These are phyloP conservation scores for Chiua virens DNA, from an alignment of 768 basidiomycete genomes.

Conservation along the genomic window DNA sequence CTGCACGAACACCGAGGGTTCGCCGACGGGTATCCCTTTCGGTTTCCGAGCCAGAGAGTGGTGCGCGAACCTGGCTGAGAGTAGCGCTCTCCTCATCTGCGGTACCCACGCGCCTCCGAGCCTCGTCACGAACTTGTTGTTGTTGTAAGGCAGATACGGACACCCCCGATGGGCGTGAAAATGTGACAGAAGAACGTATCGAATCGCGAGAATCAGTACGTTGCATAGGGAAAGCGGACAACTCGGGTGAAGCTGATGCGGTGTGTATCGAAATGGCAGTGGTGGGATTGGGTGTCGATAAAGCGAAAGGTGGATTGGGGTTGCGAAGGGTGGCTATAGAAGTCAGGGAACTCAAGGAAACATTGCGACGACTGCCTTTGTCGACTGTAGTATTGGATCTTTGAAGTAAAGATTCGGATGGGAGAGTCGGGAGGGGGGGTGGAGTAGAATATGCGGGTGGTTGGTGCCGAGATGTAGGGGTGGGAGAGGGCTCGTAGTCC, in stretches of 20 bases:
- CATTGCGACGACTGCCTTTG: conserved; percentile 36
- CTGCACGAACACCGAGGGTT: too few species aligned
- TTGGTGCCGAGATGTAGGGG: conserved; percentile 41
- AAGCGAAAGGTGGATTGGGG: conserved; percentile 42
- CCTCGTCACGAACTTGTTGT: conserved; percentile 43
- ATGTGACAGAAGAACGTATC: conserved; percentile 51
- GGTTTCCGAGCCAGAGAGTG: conserved; percentile 55
- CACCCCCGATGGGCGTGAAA: conserved; percentile 60
- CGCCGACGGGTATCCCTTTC: too few species aligned
- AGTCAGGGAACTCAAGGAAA: conserved; percentile 44
- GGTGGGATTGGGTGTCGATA: conserved; percentile 57
- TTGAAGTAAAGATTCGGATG: conserved; percentile 50
- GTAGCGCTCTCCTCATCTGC: conserved; percentile 24
- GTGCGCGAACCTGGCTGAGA: too few species aligned
- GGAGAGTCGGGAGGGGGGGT: conserved; percentile 56
- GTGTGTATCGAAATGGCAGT: conserved; percentile 69
- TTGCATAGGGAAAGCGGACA: conserved; percentile 32
- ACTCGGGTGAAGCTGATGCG: conserved; percentile 48
- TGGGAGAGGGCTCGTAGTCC: conserved; percentile 48
- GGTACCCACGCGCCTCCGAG: conserved; percentile 34
- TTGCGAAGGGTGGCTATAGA: conserved; percentile 49
- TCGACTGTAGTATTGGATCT: conserved; percentile 25
- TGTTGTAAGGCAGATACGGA: conserved; percentile 57
- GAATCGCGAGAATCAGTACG: conserved; percentile 52
- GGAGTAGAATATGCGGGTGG: conserved; percentile 52